These are phyloP conservation scores for Neurospora sublineolata DNA, from an alignment of 495 filamentous ascomycete species.

Conservation along the genomic window DNA sequence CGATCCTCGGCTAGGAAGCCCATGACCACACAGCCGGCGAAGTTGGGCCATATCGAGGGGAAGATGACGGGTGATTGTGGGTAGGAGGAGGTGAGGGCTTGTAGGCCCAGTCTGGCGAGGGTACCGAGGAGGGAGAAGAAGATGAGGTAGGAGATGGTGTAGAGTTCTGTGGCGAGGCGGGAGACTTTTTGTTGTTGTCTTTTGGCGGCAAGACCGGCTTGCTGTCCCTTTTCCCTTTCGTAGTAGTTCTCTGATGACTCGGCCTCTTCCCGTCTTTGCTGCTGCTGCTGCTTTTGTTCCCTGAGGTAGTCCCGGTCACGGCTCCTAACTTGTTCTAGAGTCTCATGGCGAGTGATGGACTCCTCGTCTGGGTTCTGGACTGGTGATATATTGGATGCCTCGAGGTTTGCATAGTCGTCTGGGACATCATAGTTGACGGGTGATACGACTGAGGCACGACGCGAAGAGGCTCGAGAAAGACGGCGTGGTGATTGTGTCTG, in stretches of 20 bases:
- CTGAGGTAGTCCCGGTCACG: conserved; percentile 15
- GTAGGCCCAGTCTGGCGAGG: conserved; percentile 69
- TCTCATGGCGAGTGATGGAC: conserved; percentile 13
- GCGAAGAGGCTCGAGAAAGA: not conserved
- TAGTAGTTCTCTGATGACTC: conserved; percentile 3
- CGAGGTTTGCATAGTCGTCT: conserved; percentile 37
- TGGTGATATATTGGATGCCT: conserved; percentile 32
- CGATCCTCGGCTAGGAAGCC: conserved; percentile 73
- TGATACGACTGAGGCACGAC: conserved; percentile 5
- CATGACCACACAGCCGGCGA: conserved; percentile 72
- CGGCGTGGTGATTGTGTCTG: not conserved
- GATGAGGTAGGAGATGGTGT: conserved; percentile 69
- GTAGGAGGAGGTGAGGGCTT: conserved; percentile 73
- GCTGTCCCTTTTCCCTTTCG: not conserved
- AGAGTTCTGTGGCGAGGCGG: conserved; percentile 55
- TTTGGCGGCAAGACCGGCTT: not conserved
- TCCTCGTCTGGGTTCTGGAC: conserved; percentile 35
- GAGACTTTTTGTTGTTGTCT: conserved; percentile 25
- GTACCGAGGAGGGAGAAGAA: conserved; percentile 84
- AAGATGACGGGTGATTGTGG: conserved; percentile 63
- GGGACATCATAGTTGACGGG: conserved; percentile 31
- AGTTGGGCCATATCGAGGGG: conserved; percentile 79
- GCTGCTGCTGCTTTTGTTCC: conserved; percentile 1
- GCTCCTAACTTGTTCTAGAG: conserved; percentile 18
- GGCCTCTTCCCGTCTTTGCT: conserved; percentile 2